phyloP scores from a whole-genome alignment of 352 stramenopile species.

The Phytophthora ramorum region DNA sequence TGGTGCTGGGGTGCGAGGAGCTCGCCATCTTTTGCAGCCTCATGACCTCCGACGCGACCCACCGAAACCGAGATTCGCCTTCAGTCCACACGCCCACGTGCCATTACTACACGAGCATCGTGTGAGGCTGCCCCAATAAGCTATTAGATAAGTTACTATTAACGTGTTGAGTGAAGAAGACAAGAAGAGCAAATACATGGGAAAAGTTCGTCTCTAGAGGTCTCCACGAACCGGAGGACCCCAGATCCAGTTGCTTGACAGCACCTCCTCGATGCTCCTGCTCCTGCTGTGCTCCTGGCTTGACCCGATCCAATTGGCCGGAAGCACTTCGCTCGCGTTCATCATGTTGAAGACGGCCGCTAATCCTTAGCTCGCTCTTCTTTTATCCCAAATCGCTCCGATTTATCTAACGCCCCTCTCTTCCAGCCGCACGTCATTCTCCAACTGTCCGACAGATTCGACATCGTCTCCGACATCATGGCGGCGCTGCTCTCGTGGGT shows the following conservation, averaged over 20 bases:
- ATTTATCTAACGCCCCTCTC: slow-evolving; percentile 11
- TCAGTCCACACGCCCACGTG: slow-evolving; percentile 18
- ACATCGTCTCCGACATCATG: not conserved
- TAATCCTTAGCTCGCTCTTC: not conserved
- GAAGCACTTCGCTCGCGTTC: not conserved
- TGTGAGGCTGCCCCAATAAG: slow-evolving; percentile 27
- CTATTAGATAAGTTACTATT: slow-evolving; percentile 30
- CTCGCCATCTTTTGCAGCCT: slow-evolving; percentile 82
- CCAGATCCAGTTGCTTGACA: no score
- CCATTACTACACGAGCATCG: slow-evolving; percentile 45
- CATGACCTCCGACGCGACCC: slow-evolving; percentile 70
- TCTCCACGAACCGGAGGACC: not conserved
- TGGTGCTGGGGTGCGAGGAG: slow-evolving; percentile 68
- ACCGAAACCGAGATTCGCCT: slow-evolving; percentile 24
- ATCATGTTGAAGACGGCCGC: not conserved
- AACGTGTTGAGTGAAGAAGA: slow-evolving; percentile 5
- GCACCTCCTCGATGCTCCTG: no score
- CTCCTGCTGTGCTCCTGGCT: no score
- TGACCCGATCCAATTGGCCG: not conserved
- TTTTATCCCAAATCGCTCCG: slow-evolving; percentile 24
- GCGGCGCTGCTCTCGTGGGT: slow-evolving; percentile 54
- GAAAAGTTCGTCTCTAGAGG: slow-evolving; percentile 7
- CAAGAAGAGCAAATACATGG: slow-evolving; percentile 15
- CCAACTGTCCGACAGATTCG: not conserved
- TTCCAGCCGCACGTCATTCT: slow-evolving; percentile 5